Evolutionary conservation across 164 flowering plant species (phyloP).

Genomic region (Berberis vulgaris): DNA sequence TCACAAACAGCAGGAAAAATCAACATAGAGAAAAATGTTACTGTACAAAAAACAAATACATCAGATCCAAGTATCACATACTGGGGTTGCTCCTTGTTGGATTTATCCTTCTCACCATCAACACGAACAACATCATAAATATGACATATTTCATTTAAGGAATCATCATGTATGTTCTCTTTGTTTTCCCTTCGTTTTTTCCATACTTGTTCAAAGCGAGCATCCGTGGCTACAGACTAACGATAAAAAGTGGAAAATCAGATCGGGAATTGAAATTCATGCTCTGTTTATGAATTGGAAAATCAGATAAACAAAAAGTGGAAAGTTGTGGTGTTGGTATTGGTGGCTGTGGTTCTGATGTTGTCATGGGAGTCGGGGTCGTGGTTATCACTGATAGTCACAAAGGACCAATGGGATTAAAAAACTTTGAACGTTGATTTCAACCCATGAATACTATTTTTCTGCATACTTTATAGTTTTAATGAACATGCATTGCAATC

Average conservation of each 20-base stretch:
- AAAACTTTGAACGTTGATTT: no score
- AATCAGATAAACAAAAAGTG: no score
- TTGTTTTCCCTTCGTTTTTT: slow-evolving; percentile 50
- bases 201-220: slow-evolving; percentile 96
- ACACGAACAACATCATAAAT: slow-evolving; percentile 85
- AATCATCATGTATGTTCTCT: slow-evolving; percentile 29
- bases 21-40: neutral
- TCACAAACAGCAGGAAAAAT: slow-evolving; percentile 1
- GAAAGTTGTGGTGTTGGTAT: no score
- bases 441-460: no score
- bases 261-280: neutral
- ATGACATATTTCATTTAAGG: slow-evolving; percentile 46
- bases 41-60: neutral
- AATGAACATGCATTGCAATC: no score
- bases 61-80: slow-evolving; percentile 20
- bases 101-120: slow-evolving; percentile 40
- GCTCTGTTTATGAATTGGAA: no score
- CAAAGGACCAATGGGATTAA: no score
- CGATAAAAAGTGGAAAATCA: neutral
- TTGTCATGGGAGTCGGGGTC: no score
- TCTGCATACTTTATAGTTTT: no score
- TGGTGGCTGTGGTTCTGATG: no score
- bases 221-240: slow-evolving; percentile 53
- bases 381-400: no score
- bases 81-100: slow-evolving; percentile 26